Percentiles rank a stretch among this genome's conserved stretches.
These are phyloP conservation scores for Microcera coccophila DNA, from an alignment of 2,329 filamentous ascomycete genomes.

Conservation along the genomic window DNA sequence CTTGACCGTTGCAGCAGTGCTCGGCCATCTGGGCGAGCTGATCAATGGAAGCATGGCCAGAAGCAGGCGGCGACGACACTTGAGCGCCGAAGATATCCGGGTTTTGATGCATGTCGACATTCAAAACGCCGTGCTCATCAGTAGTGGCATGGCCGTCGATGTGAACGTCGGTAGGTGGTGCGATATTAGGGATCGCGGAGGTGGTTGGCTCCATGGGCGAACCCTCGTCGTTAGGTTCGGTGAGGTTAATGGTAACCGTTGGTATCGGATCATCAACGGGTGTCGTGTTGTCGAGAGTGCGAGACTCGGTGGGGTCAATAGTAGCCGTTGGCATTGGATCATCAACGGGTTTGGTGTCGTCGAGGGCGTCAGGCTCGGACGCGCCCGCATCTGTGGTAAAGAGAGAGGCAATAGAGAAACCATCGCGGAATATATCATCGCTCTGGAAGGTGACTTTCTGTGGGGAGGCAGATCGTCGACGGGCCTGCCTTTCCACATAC, in stretches of 20 bases:
- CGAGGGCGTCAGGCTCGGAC: background rate
- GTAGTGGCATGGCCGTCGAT: constrained; percentile 3
- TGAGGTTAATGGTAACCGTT: background rate
- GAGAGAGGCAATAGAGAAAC: constrained; percentile 1
- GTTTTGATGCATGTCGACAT: constrained; percentile 34
- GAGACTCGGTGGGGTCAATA: background rate
- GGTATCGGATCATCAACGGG: background rate
- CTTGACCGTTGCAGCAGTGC: constrained; percentile 25
- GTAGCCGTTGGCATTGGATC: background rate
- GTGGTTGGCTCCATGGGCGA: background rate
- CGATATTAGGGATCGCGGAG: background rate
- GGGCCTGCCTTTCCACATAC: constrained; percentile 19
- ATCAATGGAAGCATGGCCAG: constrained; percentile 12
- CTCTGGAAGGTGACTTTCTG: constrained; percentile 22
- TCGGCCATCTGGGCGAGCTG: constrained; percentile 27
- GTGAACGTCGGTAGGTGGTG: background rate
- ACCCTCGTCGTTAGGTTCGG: background rate
- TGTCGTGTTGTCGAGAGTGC: background rate
- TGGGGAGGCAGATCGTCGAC: constrained; percentile 29
- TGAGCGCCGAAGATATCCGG: constrained; percentile 34
- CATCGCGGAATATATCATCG: constrained; percentile 15
- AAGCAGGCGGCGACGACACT: constrained; percentile 11
- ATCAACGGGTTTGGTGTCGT: background rate
- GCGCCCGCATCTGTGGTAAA: background rate
- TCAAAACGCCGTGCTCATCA: constrained; percentile 24